Base-by-base conservation (phyloP, 1,284 basidiomycete species). In the Heterobasidion annosum region DNA sequence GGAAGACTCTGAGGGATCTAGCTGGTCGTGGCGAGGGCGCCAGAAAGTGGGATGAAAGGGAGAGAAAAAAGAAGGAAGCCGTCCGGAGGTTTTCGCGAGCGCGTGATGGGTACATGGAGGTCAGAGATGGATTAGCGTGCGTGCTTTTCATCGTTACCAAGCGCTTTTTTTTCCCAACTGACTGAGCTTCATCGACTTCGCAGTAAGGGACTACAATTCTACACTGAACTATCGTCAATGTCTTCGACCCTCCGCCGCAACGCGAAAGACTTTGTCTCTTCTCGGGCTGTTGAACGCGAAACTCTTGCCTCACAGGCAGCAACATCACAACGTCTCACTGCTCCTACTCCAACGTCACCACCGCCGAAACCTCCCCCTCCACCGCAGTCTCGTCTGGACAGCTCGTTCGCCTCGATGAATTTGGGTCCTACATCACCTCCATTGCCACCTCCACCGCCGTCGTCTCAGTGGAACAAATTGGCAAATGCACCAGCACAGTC, bases 181-280 rank as follows among this genome's bases (percentile, higher is more conserved):
- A 52, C 34, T 54, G 12, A 13, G 55, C 56, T 63, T 45, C 53
- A 48, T 33, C 25, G 25, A 56, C 25, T 40, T 51, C 49, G 59
- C 64, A 91, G 85, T 16, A 95, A 94, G 67, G 96, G 93, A 0
- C 71, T 91, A 2, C 83, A 86, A 50, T 99, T 97, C 69, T 98
- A 98, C 68, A 76, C 74, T 5, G 91, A 95, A 58, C 75, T 98
- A n/a, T 79, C 77, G 0, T 82, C 83, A 42, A 70, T 96, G 34
- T 76, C 84, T 2, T 66, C 71, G 0, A 77, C 75, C 8, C 76
- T 98, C 7, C 74, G 76, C 52, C 70, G 76, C 6, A 85, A 84
- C 58, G 81, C 83, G 1, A 79, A 77, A 50, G 68, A 73, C 0
- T 97, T 88, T 62, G 74, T 91, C 3, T 69, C 74, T 0, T 73